Conservation (phyloP, 2,329 filamentous ascomycete species). For the Plenodomus lindquistii region DNA sequence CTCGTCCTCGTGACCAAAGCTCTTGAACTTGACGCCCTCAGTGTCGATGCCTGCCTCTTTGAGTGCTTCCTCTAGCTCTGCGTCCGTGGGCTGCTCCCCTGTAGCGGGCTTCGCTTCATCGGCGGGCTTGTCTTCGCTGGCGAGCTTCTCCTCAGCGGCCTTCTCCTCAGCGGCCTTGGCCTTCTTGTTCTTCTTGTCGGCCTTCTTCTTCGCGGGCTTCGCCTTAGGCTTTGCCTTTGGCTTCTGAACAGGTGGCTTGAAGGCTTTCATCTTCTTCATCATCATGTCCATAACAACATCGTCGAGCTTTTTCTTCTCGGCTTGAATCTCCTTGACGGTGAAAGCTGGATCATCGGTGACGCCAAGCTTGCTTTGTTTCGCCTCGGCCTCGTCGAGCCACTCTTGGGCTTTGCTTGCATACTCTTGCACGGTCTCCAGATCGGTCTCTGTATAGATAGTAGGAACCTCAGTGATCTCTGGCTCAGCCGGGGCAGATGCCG, state of each 20-base stretch:
- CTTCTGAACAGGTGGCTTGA: conserved; percentile 46
- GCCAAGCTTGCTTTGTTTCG: conserved; percentile 61
- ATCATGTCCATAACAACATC: conserved; percentile 71
- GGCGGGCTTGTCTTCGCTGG: conserved; percentile 27
- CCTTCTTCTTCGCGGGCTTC: conserved; percentile 27
- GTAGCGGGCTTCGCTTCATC: conserved; percentile 27
- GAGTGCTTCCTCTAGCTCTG: conserved; percentile 35
- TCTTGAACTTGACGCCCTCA: conserved; percentile 29
- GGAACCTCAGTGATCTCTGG: conserved; percentile 34
- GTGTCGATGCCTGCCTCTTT: conserved; percentile 37
- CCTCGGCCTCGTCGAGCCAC: conserved; percentile 71
- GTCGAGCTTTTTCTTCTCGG: conserved; percentile 71
- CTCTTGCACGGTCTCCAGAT: conserved; percentile 68
- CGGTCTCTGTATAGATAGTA: conserved; percentile 70
- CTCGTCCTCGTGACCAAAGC: conserved; percentile 21
- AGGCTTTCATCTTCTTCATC: conserved; percentile 58
- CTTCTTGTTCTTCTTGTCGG: conserved; percentile 34
- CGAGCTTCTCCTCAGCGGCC: conserved; percentile 26
- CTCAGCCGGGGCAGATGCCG: conserved; percentile 37
- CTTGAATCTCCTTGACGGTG: conserved; percentile 66
- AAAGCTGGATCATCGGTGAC: conserved; percentile 74
- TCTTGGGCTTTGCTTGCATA: conserved; percentile 64
- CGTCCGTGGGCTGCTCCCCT: conserved; percentile 30
- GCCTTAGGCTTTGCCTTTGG: conserved; percentile 40
- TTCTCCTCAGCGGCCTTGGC: conserved; percentile 18